Base-by-base conservation (phyloP, 306 rosid species). In the Glycyrrhiza uralensis region DNA sequence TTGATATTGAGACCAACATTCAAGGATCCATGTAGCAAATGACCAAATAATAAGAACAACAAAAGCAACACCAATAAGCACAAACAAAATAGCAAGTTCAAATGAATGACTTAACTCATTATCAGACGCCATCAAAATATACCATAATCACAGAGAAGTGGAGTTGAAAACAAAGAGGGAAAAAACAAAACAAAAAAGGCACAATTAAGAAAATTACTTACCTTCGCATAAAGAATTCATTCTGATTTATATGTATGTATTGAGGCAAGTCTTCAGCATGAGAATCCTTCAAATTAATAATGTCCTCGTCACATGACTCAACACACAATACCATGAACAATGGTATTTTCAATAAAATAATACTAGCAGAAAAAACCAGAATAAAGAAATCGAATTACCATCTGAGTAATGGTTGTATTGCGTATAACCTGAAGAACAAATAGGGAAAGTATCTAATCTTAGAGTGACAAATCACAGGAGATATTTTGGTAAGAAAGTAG, bases 141-240 rank as follows among this genome's bases (percentile, higher is more conserved):
- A 42, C 32, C 11, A 44, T 55, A 67, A 64, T 19, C 49, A 61
- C 54, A 28, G 15, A 68, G 41, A 69, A 59, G 1, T 15, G 38
- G 62, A 29, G 24, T 13, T 9, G 42, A 24, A 51, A 72, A 68
- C 28, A 19, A 24, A 36, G 35, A 39, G 11, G 2, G 6, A 23
- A 7, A 11, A 15, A 7, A 19, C n/a, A n/a, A n/a, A n/a, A n/a
- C n/a, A n/a, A n/a, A n/a, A n/a, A n/a, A 29, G 13, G 7, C 23
- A 41, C 18, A 26, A 23, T 42, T 26, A 33, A 56, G 11, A 26
- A 72, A 68, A 77, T 46, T 1, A 32, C 88, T 75, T 76, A 87
- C 98, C 86, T 91, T 73, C 96, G 83, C 52, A 33, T 66, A 9
- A 54, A 85, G 81, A 93, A 89, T 3, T 91, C 98, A 76, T 93